Evolutionary conservation across 306 rosid genomes (phyloP).

Genomic region (Quercus dentata): DNA sequence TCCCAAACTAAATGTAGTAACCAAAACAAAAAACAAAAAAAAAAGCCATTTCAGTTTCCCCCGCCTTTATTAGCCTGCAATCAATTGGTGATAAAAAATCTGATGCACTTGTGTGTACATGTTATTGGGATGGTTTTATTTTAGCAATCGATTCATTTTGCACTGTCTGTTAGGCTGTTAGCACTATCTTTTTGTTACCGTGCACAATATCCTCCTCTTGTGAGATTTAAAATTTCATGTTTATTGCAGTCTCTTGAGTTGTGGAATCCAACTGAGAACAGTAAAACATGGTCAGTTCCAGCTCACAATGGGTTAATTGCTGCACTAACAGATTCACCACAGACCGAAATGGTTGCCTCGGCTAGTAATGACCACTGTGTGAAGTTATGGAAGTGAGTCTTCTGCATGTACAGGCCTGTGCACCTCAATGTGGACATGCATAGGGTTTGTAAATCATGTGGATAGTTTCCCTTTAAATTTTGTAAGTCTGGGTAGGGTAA

Average conservation of each 20-base stretch:
- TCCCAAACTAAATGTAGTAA: too few species aligned
- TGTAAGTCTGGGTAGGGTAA: slow-evolving; percentile 1
- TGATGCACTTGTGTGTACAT: background rate
- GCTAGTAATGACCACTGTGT: slow-evolving; percentile 55
- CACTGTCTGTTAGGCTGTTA: background rate
- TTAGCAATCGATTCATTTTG: background rate
- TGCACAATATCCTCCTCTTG: background rate
- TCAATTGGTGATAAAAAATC: too few species aligned
- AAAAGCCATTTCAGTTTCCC: background rate
- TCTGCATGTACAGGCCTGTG: background rate
- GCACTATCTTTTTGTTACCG: background rate
- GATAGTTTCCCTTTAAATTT: slow-evolving; percentile 8
- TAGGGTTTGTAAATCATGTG: background rate
- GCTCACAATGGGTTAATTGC: slow-evolving; percentile 51
- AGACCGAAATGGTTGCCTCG: slow-evolving; percentile 49
- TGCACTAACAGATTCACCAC: slow-evolving; percentile 38
- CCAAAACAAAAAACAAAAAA: too few species aligned
- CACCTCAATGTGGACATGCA: background rate
- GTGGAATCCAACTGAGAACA: slow-evolving; percentile 44
- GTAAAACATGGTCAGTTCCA: slow-evolving; percentile 23
- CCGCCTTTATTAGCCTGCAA: background rate
- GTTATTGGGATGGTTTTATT: background rate
- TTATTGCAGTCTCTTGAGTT: slow-evolving; percentile 44
- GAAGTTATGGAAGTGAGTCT: slow-evolving; percentile 58
- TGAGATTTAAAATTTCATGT: background rate